phyloP scores from a whole-genome alignment of 2,329 filamentous ascomycete genomes.

The Ophiostoma sp. region DNA sequence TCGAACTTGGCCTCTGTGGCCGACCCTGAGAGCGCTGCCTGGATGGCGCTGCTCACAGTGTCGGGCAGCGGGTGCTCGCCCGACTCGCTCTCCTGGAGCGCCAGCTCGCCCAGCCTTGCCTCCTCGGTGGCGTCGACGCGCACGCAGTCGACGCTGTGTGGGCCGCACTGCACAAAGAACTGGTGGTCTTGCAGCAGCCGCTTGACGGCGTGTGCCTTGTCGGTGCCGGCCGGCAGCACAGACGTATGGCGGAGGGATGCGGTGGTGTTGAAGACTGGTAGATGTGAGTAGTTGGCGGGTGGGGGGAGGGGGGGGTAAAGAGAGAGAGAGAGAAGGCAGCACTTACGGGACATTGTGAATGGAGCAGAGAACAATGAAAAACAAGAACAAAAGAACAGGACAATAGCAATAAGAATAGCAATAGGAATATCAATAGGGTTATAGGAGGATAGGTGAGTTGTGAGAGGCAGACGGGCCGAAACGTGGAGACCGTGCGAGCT shows the following conservation, averaged over 20 bases:
- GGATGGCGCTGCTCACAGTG: constrained; percentile 18
- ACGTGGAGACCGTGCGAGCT: too few relatives aligned
- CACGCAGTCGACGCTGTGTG: constrained; percentile 45
- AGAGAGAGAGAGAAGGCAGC: background rate
- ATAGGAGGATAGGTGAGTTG: too few relatives aligned
- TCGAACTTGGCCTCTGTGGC: constrained; percentile 32
- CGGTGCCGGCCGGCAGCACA: constrained; percentile 38
- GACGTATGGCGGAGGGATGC: constrained; percentile 41
- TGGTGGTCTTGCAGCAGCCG: constrained; percentile 50
- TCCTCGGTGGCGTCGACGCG: constrained; percentile 33
- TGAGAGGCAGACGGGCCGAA: too few relatives aligned
- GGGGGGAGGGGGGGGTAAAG: background rate
- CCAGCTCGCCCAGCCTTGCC: constrained; percentile 32
- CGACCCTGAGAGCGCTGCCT: background rate
- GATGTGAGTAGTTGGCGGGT: background rate
- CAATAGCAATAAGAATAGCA: too few relatives aligned
- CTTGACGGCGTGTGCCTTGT: constrained; percentile 38
- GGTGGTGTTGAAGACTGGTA: constrained; percentile 38
- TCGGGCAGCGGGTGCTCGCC: constrained; percentile 23
- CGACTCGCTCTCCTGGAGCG: constrained; percentile 29
- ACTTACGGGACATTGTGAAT: constrained; percentile 3
- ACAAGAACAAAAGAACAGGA: too few relatives aligned
- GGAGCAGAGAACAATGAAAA: background rate
- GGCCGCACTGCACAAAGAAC: constrained; percentile 49
- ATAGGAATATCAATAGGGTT: too few relatives aligned